Conservation (phyloP, 192 early-diverging fungal species). For the Coemansia pectinata region DNA sequence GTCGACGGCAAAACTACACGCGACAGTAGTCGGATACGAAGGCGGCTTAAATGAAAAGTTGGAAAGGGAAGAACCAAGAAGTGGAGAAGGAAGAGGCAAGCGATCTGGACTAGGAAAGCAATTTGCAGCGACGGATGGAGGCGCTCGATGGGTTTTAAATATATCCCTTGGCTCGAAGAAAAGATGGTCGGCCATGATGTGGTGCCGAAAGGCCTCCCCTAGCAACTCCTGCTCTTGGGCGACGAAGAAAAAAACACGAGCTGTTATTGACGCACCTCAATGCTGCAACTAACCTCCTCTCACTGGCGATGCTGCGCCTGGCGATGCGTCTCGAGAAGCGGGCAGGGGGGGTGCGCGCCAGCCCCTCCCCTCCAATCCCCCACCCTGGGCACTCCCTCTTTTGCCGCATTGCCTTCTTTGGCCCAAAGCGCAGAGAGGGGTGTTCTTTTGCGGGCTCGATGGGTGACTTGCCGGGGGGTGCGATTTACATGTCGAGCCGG, state of each 20-base stretch:
- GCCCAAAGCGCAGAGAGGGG: constrained; percentile 7
- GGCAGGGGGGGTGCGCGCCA: constrained; percentile 6
- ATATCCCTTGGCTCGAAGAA: not conserved
- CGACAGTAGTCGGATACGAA: not conserved
- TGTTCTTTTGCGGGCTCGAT: constrained; percentile 1
- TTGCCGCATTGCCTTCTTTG: not conserved
- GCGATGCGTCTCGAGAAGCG: constrained; percentile 9
- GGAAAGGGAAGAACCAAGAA: not conserved
- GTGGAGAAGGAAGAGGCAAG: not conserved
- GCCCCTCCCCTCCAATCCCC: constrained; percentile 1
- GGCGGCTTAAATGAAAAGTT: not conserved
- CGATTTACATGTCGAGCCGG: not conserved
- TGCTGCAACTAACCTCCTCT: constrained; percentile 20
- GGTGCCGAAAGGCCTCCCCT: constrained; percentile 2
- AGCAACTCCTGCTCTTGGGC: not conserved
- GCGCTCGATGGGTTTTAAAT: constrained; percentile 10
- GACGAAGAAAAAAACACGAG: constrained; percentile 10
- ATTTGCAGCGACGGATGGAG: constrained; percentile 4
- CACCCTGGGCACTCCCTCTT: not conserved
- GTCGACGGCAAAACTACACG: not conserved
- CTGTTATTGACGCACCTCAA: constrained; percentile 27
- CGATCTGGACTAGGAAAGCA: not conserved
- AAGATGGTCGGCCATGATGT: not conserved
- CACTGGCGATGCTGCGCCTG: constrained; percentile 9
- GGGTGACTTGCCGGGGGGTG: constrained; percentile 1